Percentiles rank a stretch among this genome's conserved stretches.
Conservation (phyloP, 2,329 filamentous ascomycete species). For the Xylaria sp. region DNA sequence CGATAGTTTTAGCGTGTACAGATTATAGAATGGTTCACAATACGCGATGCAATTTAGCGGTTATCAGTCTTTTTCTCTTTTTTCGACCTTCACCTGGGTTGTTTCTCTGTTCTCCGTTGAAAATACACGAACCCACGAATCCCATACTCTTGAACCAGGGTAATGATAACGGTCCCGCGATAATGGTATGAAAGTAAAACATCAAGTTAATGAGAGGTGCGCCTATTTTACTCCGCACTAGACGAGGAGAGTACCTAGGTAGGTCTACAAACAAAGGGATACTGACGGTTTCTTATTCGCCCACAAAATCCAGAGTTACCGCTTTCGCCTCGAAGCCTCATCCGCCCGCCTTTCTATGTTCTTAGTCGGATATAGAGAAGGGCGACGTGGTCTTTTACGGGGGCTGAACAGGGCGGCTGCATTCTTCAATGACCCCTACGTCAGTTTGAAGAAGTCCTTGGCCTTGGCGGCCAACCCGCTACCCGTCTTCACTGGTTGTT, state of each 20-base stretch:
- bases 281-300: too few species aligned
- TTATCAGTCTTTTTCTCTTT: neutral
- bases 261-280: too few species aligned
- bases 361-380: neutral
- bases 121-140: constrained; percentile 5
- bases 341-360: neutral
- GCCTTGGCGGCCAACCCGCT: constrained; percentile 48
- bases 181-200: too few species aligned
- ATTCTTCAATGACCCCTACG: constrained; percentile 37
- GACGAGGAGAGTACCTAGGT: too few species aligned
- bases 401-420: neutral
- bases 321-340: neutral
- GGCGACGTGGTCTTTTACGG: neutral
- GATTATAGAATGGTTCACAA: neutral
- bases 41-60: neutral
- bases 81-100: too few species aligned
- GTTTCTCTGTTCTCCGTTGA: neutral
- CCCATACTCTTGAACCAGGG: neutral
- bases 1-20: too few species aligned
- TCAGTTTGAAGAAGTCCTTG: constrained; percentile 58
- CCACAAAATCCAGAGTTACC: too few species aligned
- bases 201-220: too few species aligned
- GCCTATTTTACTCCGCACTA: too few species aligned
- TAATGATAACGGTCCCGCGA: too few species aligned
- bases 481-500: neutral